phyloP scores from a whole-genome alignment of 345 rosid genomes.

The Adansonia digitata region DNA sequence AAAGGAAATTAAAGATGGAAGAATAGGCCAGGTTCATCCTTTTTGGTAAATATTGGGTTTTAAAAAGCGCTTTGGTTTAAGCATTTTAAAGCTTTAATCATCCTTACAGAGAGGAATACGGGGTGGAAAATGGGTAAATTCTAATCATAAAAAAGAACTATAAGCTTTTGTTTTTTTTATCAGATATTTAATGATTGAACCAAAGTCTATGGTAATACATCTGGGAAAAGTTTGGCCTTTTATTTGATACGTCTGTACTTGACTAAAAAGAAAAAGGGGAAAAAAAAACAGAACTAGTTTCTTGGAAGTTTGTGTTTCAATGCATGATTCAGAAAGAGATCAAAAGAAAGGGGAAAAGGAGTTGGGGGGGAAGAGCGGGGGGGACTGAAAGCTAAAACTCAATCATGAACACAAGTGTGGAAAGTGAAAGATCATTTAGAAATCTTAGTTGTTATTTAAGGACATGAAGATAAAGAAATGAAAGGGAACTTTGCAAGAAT shows the following conservation, averaged over 20 bases:
- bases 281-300: neutral
- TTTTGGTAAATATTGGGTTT: neutral
- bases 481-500: neutral
- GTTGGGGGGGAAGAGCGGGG: neutral
- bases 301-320: neutral
- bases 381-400: neutral
- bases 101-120: constrained; percentile 33
- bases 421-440: neutral
- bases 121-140: constrained; percentile 13
- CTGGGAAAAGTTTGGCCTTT: neutral
- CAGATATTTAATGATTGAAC: neutral
- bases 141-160: constrained; percentile 2
- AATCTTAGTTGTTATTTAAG: neutral
- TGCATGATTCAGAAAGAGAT: neutral
- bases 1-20: neutral
- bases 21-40: constrained; percentile 33
- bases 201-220: neutral
- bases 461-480: neutral
- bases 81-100: neutral
- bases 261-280: neutral
- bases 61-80: neutral
- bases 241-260: neutral
- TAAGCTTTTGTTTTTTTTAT: neutral
- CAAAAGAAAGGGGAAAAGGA: neutral
- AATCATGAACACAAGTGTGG: neutral